Conservation (phyloP, 1,284 basidiomycete genomes). For the Malassezia cuniculi region DNA sequence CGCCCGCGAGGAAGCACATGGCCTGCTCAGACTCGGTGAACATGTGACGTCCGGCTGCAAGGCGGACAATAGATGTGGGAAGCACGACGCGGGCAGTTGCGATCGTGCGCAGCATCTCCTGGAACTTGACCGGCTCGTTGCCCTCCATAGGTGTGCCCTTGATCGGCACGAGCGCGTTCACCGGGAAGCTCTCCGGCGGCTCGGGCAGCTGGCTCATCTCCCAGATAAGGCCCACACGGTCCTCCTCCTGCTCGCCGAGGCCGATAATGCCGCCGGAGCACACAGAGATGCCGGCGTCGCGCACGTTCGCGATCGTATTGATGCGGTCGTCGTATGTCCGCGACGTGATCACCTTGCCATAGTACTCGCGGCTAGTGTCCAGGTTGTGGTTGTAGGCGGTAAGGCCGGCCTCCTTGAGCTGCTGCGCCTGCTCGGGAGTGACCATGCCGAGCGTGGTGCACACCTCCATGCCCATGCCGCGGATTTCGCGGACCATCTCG, state of each 20-base stretch:
- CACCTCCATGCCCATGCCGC: conserved; percentile 53
- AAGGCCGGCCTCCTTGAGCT: conserved; percentile 80
- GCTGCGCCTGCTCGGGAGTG: conserved; percentile 71
- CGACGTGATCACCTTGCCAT: conserved; percentile 86
- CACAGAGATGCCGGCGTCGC: conserved; percentile 88
- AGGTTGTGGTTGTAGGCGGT: conserved; percentile 99
- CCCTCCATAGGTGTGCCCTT: conserved; percentile 53
- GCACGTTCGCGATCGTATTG: conserved; percentile 74
- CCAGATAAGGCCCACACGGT: conserved; percentile 85
- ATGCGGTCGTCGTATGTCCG: conserved; percentile 87
- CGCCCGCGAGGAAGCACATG: conserved; percentile 96
- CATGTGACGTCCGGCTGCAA: conserved; percentile 83
- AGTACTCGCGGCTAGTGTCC: conserved; percentile 93
- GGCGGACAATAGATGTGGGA: conserved; percentile 78
- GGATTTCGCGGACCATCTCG: conserved; percentile 65
- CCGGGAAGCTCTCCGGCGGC: conserved; percentile 94
- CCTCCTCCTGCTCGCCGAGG: conserved; percentile 76
- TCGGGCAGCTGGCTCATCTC: conserved; percentile 80
- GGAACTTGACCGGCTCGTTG: conserved; percentile 53
- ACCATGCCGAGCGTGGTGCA: conserved; percentile 98
- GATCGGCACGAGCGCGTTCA: conserved; percentile 72
- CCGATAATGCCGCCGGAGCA: conserved; percentile 95
- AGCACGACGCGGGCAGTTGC: conserved; percentile 85
- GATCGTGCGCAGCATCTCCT: conserved; percentile 79
- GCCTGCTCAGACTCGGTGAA: conserved; percentile 83